Conservation (phyloP, 805 yeast species). For the Candida railenensis region DNA sequence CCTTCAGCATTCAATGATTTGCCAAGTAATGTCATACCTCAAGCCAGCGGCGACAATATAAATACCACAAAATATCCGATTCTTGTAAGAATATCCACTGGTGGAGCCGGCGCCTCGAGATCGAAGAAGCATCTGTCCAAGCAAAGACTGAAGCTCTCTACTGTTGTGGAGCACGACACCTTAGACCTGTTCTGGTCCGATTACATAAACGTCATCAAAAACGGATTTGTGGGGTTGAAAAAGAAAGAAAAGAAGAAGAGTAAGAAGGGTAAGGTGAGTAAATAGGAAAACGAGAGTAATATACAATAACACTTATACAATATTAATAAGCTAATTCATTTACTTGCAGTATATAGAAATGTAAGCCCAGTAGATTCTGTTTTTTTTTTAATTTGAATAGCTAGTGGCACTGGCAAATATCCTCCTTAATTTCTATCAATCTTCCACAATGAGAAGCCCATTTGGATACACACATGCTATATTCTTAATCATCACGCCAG, state of each 20-base stretch:
- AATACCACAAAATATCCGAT: conserved; percentile 52
- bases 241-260: conserved; percentile 80
- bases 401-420: no score
- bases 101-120: conserved; percentile 26
- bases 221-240: conserved; percentile 71
- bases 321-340: no score
- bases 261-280: conserved; percentile 46
- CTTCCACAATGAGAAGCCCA: conserved; percentile 62
- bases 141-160: conserved; percentile 59
- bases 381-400: no score
- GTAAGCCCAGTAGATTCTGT: not conserved
- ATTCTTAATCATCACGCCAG: conserved; percentile 49
- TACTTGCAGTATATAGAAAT: not conserved
- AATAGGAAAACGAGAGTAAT: conserved; percentile 10
- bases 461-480: conserved; percentile 50
- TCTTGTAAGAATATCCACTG: conserved; percentile 67
- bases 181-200: conserved; percentile 76
- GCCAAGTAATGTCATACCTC: conserved; percentile 31
- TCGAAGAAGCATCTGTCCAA: conserved; percentile 36
- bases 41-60: conserved; percentile 10
- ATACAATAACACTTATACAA: not conserved
- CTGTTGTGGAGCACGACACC: conserved; percentile 61
- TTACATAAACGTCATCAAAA: conserved; percentile 66
- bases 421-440: no score
- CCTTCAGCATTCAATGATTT: conserved; percentile 26